A percentile compares a stretch with the other conserved stretches of the same genome.
Conservation (phyloP, 2,329 filamentous ascomycete species). For the Aplosporella prunicola region DNA sequence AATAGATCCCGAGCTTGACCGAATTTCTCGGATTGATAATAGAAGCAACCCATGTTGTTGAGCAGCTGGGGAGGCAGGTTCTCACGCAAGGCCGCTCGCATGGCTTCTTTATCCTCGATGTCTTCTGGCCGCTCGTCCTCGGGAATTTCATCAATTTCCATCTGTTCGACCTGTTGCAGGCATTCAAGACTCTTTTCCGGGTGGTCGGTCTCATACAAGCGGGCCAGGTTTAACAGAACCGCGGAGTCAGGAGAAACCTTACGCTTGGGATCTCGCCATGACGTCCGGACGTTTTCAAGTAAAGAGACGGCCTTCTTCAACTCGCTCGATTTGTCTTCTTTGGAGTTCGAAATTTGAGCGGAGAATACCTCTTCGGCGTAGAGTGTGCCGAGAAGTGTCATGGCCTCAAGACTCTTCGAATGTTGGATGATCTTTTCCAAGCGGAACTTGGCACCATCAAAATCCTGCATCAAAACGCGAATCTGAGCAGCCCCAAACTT, state of each 20-base stretch:
- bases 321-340: slow-evolving; percentile 80
- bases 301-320: slow-evolving; percentile 77
- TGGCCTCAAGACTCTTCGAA: slow-evolving; percentile 73
- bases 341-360: slow-evolving; percentile 58
- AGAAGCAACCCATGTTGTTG: slow-evolving; percentile 96
- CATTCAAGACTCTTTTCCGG: slow-evolving; percentile 90
- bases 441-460: slow-evolving; percentile 84
- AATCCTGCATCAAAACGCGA: slow-evolving; percentile 71
- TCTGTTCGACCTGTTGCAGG: slow-evolving; percentile 80
- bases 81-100: slow-evolving; percentile 60
- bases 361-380: slow-evolving; percentile 92
- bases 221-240: slow-evolving; percentile 82
- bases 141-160: slow-evolving; percentile 72
- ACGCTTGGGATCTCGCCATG: slow-evolving; percentile 91
- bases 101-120: slow-evolving; percentile 28
- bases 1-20: slow-evolving; percentile 77
- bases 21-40: slow-evolving; percentile 78
- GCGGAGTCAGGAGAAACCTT: slow-evolving; percentile 71
- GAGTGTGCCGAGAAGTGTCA: slow-evolving; percentile 81
- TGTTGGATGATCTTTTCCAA: slow-evolving; percentile 91
- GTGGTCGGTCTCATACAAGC: slow-evolving; percentile 75
- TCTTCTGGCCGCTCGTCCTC: slow-evolving; percentile 45
- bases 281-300: slow-evolving; percentile 71
- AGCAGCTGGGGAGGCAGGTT: slow-evolving; percentile 79
- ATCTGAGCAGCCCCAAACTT: slow-evolving; percentile 93